These are phyloP conservation scores for Coniochaeta prunicola DNA, from an alignment of 2,329 filamentous ascomycete species.

Conservation along the genomic window DNA sequence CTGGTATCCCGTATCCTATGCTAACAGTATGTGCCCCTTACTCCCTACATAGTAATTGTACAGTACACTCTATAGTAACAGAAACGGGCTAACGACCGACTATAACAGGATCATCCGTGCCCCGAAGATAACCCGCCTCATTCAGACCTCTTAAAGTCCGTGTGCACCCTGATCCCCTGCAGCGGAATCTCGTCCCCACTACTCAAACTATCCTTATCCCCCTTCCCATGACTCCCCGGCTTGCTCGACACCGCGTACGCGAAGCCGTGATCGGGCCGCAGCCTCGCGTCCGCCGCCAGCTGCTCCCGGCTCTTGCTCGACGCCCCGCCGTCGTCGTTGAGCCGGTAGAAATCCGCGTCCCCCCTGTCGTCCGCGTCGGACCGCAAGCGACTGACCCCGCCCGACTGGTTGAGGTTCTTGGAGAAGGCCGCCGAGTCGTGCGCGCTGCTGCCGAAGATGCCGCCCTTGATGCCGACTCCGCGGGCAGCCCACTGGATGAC, in stretches of 20 bases:
- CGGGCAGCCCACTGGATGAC: constrained; percentile 30
- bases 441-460: constrained; percentile 17
- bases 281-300: constrained; percentile 10
- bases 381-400: constrained; percentile 4
- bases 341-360: constrained; percentile 19
- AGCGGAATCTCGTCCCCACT: constrained; percentile 29
- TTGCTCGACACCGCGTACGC: constrained; percentile 23
- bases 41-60: neutral
- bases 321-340: constrained; percentile 22
- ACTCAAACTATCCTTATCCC: constrained; percentile 17
- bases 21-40: neutral
- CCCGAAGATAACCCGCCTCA: neutral
- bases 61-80: too few species aligned
- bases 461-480: constrained; percentile 33
- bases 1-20: neutral
- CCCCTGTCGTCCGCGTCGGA: constrained; percentile 6
- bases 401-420: constrained; percentile 5
- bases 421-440: constrained; percentile 3
- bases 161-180: constrained; percentile 30
- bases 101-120: too few species aligned
- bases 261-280: constrained; percentile 26
- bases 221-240: constrained; percentile 4
- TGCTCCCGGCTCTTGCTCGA: constrained; percentile 13
- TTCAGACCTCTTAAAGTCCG: constrained; percentile 21
- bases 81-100: too few species aligned